A percentile compares a stretch with the other conserved stretches of the same genome.
phyloP scores from a whole-genome alignment of 768 basidiomycete species.

The Hygrocybe punicea region DNA sequence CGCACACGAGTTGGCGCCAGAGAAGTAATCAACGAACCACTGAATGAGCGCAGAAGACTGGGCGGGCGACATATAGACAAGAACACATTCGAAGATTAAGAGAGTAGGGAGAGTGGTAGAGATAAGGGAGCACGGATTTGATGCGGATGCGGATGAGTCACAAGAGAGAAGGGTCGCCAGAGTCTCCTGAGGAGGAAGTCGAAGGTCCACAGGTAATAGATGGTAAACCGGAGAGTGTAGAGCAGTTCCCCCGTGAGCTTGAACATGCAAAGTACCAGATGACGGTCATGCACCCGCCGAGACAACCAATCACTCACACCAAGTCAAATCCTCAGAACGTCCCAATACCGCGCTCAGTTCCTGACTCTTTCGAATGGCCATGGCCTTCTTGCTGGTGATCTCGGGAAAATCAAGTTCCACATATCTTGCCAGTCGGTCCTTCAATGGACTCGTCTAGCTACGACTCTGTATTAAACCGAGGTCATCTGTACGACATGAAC shows the following conservation, averaged over 20 bases:
- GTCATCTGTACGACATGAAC: not conserved
- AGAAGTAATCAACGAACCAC: constrained; percentile 69
- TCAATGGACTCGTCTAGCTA: constrained; percentile 56
- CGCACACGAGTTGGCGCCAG: constrained; percentile 10
- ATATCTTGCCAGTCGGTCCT: constrained; percentile 54
- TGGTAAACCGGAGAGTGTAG: constrained; percentile 58
- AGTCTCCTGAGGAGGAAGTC: constrained; percentile 49
- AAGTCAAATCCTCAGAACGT: constrained; percentile 36
- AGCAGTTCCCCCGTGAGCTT: constrained; percentile 61
- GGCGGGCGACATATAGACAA: constrained; percentile 76
- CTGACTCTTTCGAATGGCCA: constrained; percentile 68
- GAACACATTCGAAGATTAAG: constrained; percentile 88
- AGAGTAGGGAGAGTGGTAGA: constrained; percentile 72
- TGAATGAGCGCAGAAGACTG: constrained; percentile 56
- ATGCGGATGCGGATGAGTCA: constrained; percentile 2
- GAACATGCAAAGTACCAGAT: not conserved
- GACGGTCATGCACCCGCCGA: not conserved
- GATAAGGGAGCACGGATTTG: constrained; percentile 38
- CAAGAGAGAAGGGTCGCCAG: constrained; percentile 41
- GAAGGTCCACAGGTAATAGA: constrained; percentile 76
- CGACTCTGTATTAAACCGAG: constrained; percentile 5
- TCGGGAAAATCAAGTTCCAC: constrained; percentile 91
- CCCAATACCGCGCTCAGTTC: constrained; percentile 54
- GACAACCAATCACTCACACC: constrained; percentile 36
- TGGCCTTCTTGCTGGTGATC: constrained; percentile 77